Conservation (phyloP, 129 eudicot genomes). For the Solidago caesia region DNA sequence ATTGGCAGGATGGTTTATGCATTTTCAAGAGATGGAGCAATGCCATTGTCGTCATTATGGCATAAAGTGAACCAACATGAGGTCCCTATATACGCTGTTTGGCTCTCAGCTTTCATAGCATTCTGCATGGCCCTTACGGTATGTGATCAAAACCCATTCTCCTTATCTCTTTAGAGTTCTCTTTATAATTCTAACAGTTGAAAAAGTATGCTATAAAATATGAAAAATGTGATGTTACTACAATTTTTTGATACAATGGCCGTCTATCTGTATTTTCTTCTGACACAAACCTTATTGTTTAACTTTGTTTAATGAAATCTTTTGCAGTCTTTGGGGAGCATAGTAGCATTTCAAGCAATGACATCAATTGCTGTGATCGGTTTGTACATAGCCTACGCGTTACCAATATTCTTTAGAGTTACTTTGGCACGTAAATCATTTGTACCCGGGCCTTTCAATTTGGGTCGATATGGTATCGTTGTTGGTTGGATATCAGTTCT, state of each 20-base stretch:
- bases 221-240: background rate
- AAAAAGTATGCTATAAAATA: background rate
- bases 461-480: slow-evolving; percentile 66
- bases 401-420: slow-evolving; percentile 88
- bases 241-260: background rate
- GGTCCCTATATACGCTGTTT: slow-evolving; percentile 91
- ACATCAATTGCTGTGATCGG: slow-evolving; percentile 96
- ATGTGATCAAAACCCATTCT: slow-evolving; percentile 17
- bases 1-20: slow-evolving; percentile 89
- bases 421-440: slow-evolving; percentile 89
- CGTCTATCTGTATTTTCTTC: background rate
- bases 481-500: slow-evolving; percentile 88
- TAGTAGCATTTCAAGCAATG: slow-evolving; percentile 99
- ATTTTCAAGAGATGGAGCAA: slow-evolving; percentile 97
- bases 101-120: slow-evolving; percentile 80
- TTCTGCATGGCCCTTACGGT: slow-evolving; percentile 99
- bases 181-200: background rate
- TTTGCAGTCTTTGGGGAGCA: slow-evolving; percentile 92
- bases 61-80: slow-evolving; percentile 89
- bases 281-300: no score
- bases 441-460: slow-evolving; percentile 76
- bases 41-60: slow-evolving; percentile 91
- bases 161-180: slow-evolving; percentile 6
- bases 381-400: slow-evolving; percentile 87
- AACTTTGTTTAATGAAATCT: background rate